These are phyloP conservation scores for Dactylonectria macrodidyma DNA, from an alignment of 2,329 filamentous ascomycete genomes.

Conservation along the genomic window DNA sequence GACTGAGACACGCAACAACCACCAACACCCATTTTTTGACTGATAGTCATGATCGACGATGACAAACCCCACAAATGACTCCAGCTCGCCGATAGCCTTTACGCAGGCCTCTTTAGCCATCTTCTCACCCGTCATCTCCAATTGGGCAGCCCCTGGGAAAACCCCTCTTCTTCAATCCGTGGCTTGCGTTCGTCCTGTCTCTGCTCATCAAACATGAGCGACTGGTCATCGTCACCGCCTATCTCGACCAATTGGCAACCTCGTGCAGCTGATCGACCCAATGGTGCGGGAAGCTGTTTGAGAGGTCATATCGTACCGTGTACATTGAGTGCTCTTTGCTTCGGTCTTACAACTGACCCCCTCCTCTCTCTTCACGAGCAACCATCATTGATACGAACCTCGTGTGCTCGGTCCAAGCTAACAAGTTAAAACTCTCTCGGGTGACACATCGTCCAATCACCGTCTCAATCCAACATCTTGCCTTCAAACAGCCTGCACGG, in stretches of 20 bases:
- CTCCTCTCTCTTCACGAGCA: neutral
- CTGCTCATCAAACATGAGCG: conserved; percentile 8
- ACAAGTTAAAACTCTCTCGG: conserved; percentile 2
- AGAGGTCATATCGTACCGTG: too few species aligned
- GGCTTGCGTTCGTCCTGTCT: conserved; percentile 13
- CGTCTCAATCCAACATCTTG: neutral
- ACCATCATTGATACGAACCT: neutral
- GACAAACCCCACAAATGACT: conserved; percentile 7
- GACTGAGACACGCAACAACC: conserved; percentile 9
- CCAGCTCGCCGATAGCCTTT: conserved; percentile 7
- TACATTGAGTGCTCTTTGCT: neutral
- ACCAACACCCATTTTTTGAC: conserved; percentile 5
- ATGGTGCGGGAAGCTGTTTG: too few species aligned
- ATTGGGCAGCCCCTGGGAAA: conserved; percentile 24
- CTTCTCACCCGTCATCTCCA: conserved; percentile 3
- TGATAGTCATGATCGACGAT: conserved; percentile 25
- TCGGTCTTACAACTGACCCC: neutral
- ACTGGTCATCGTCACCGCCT: neutral
- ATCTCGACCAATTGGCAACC: neutral
- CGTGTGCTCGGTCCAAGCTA: neutral
- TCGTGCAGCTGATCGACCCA: neutral
- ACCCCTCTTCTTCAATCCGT: conserved; percentile 15
- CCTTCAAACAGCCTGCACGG: neutral
- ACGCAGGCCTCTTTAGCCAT: conserved; percentile 6
- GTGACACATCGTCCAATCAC: neutral